Conservation (phyloP, 495 filamentous ascomycete genomes). For the Aspergillus avenaceus region DNA sequence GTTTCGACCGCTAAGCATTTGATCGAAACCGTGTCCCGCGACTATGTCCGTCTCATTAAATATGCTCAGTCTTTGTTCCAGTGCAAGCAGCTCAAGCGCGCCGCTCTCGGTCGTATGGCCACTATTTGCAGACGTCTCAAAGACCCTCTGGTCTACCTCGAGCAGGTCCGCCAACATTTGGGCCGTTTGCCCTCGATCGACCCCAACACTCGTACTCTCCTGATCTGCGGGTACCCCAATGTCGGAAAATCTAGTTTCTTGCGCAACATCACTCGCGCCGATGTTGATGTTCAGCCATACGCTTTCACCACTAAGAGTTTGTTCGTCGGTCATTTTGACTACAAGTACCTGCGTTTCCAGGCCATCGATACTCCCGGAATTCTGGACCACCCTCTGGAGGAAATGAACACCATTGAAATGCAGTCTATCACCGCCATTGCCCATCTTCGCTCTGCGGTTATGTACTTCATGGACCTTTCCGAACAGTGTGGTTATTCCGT, state of each 20-base stretch:
- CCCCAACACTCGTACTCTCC: slow-evolving; percentile 87
- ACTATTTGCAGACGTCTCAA: slow-evolving; percentile 91
- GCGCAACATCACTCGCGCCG: slow-evolving; percentile 84
- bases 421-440: slow-evolving; percentile 96
- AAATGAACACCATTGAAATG: slow-evolving; percentile 99
- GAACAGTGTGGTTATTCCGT: slow-evolving; percentile 98
- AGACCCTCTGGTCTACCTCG: slow-evolving; percentile 90
- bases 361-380: slow-evolving; percentile 90
- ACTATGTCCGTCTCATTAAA: slow-evolving; percentile 90
- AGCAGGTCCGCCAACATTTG: slow-evolving; percentile 97
- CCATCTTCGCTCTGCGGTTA: slow-evolving; percentile 86
- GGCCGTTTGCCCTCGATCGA: slow-evolving; percentile 97
- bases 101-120: slow-evolving; percentile 89
- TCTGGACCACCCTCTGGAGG: slow-evolving; percentile 93
- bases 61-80: slow-evolving; percentile 96
- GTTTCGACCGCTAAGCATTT: slow-evolving; percentile 93
- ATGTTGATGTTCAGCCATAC: slow-evolving; percentile 97
- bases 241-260: slow-evolving; percentile 96
- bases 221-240: slow-evolving; percentile 97
- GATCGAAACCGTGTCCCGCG: slow-evolving; percentile 90
- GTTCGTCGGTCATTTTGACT: slow-evolving; percentile 98
- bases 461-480: slow-evolving; percentile 98
- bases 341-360: slow-evolving; percentile 94
- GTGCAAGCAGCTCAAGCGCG: slow-evolving; percentile 90
- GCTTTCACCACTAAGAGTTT: slow-evolving; percentile 98